Evolutionary conservation across 495 filamentous ascomycete species (phyloP).

Genomic region (Aspergillus kassunensis): DNA sequence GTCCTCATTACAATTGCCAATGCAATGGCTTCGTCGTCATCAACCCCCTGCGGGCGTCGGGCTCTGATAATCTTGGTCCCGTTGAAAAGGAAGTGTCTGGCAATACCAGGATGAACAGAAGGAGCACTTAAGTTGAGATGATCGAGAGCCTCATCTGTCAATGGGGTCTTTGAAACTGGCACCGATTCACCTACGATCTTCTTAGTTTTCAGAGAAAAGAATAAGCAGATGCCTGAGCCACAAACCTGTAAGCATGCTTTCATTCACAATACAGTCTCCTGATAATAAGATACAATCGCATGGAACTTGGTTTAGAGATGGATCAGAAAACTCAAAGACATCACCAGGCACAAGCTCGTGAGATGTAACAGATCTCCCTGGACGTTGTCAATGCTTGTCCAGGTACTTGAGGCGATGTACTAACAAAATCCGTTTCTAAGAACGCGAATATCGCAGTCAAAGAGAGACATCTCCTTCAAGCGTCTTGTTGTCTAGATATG

Average conservation of each 20-base stretch:
- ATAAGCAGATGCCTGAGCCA: not conserved
- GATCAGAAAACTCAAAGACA: conserved; percentile 96
- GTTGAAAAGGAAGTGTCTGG: conserved; percentile 85
- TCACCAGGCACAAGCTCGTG: conserved; percentile 91
- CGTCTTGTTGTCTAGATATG: conserved; percentile 73
- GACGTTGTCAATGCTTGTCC: not conserved
- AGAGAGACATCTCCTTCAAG: conserved; percentile 85
- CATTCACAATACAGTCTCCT: conserved; percentile 98
- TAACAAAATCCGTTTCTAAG: conserved; percentile 91
- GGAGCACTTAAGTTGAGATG: conserved; percentile 71
- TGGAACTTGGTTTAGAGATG: conserved; percentile 87
- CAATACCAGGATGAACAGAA: conserved; percentile 72
- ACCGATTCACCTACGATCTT: conserved; percentile 80
- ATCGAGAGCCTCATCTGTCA: conserved; percentile 74
- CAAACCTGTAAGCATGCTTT: conserved; percentile 94
- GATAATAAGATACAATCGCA: conserved; percentile 89
- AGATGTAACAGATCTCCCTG: conserved; percentile 82
- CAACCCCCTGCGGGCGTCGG: conserved; percentile 76
- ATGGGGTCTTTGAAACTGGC: conserved; percentile 86
- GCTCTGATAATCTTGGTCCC: conserved; percentile 95
- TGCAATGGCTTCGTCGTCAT: conserved; percentile 85
- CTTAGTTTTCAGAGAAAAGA: not conserved
- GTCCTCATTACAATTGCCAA: conserved; percentile 89
- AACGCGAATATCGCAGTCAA: conserved; percentile 92
- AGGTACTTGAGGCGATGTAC: conserved; percentile 22